These are phyloP conservation scores for Dipteronia dyeriana DNA, from an alignment of 345 rosid genomes.

Conservation along the genomic window DNA sequence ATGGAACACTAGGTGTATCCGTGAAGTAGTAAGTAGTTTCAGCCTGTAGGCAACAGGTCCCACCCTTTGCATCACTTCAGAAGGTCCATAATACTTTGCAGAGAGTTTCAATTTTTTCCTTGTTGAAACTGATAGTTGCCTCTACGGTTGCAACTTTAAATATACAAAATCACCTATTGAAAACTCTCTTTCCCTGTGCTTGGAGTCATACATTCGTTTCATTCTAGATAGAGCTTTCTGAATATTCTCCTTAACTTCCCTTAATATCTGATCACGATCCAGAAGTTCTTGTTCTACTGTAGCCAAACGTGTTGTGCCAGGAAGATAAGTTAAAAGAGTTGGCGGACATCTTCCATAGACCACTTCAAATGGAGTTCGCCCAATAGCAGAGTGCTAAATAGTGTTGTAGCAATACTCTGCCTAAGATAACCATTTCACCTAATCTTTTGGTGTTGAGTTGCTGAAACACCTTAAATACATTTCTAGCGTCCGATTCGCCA, in stretches of 20 bases:
- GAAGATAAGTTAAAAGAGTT: not conserved
- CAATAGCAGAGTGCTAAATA: not conserved
- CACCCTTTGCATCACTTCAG: not conserved
- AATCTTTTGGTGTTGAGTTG: not conserved
- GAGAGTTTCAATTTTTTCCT: not conserved
- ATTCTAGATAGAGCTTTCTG: not conserved
- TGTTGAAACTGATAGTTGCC: not conserved
- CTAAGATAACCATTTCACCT: not conserved
- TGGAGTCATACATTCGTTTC: not conserved
- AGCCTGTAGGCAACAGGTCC: not conserved
- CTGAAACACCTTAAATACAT: slow-evolving; percentile 1
- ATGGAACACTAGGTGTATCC: not conserved
- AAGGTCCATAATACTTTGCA: not conserved
- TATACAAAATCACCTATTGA: not conserved
- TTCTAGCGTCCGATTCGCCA: not conserved
- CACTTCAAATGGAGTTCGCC: not conserved
- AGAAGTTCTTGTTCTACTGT: not conserved
- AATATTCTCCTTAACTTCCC: not conserved
- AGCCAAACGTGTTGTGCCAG: not conserved
- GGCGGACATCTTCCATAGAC: not conserved
- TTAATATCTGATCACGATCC: not conserved
- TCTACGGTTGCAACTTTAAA: too few species aligned
- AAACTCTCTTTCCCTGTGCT: slow-evolving; percentile 6
- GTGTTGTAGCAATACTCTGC: not conserved
- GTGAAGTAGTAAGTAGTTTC: not conserved